Base-by-base conservation (phyloP, 2,329 filamentous ascomycete genomes). In the Penicillium hesseltinei region DNA sequence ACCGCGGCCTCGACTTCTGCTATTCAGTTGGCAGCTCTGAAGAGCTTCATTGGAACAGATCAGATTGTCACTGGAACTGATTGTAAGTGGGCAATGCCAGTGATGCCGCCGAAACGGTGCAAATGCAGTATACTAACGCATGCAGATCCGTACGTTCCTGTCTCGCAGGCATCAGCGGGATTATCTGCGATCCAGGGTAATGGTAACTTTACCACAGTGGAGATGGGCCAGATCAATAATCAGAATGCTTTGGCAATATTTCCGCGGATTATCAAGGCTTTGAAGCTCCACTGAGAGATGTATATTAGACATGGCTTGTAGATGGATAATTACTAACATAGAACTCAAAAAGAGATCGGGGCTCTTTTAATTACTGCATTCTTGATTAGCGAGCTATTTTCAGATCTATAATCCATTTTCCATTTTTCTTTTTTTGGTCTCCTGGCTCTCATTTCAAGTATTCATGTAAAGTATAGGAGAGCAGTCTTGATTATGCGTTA, bases 11-110 rank as follows among this genome's bases (percentile, higher is more conserved):
- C 67, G 11, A 64, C 62, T 13, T 62, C 62, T 15, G 59, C 56
- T 4, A 57, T 65, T 17, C 67, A 70, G 45, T 45, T 71, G 23
- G 35, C 59, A 0, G 67, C 66, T 17, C 45, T 71, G 50, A 66
- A 66, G 57, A 59, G 51, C 11, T 70, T 71, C 46, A 58, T 62
- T 10, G 61, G 63, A 1, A 36, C 58, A 1, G 58, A 59, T 17
- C 55, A 55, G 19, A 57, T 70, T 15, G 38, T 70, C 36, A 67
- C 62, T 21, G 69, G 66, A 6, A 67, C 62, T 8, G 66, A 70
- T 52, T 70, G 69, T 71, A 45, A 53, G 62, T 58, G 8, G 33
- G 8, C 27, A 27, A 5, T 27, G 21, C 23, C 8, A 23, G 25
- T 25, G 5, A 21, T 4, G 19, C 1, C 21, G 1, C 19, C 9